phyloP scores from a whole-genome alignment of 768 basidiomycete species.

The Lactarius sp. region DNA sequence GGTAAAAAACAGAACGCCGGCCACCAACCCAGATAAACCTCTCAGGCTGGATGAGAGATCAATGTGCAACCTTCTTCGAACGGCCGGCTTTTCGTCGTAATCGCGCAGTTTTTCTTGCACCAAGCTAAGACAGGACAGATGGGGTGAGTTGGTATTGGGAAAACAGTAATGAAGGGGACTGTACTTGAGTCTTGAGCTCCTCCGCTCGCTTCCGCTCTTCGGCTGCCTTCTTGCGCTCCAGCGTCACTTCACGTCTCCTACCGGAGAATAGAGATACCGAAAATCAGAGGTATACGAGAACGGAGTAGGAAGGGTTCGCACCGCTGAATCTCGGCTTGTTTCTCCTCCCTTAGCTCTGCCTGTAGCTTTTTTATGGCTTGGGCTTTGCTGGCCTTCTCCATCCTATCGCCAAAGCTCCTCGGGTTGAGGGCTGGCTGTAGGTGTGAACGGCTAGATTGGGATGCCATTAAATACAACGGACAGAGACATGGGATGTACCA shows the following conservation, averaged over 20 bases:
- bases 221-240: slow-evolving; percentile 64
- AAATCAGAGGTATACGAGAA: neutral
- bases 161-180: neutral
- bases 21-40: neutral
- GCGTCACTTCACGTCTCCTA: slow-evolving; percentile 63
- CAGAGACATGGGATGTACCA: slow-evolving; percentile 10
- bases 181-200: slow-evolving; percentile 60
- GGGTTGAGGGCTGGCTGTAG: slow-evolving; percentile 61
- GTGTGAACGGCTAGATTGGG: slow-evolving; percentile 54
- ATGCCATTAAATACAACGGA: slow-evolving; percentile 10
- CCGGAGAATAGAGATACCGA: slow-evolving; percentile 4
- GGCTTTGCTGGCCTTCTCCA: slow-evolving; percentile 60
- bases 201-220: slow-evolving; percentile 65
- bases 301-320: slow-evolving; percentile 29
- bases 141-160: slow-evolving; percentile 4
- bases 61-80: slow-evolving; percentile 78
- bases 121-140: slow-evolving; percentile 50
- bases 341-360: slow-evolving; percentile 71
- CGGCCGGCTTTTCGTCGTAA: slow-evolving; percentile 68
- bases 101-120: slow-evolving; percentile 70
- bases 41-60: slow-evolving; percentile 28
- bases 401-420: slow-evolving; percentile 61
- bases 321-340: slow-evolving; percentile 61
- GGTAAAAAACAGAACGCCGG: neutral
- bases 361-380: slow-evolving; percentile 71